Percentiles rank a stretch among this genome's conserved stretches.
Evolutionary conservation across 176 grass and related monocot species (phyloP).

Genomic region (Rhynchospora breviuscula): DNA sequence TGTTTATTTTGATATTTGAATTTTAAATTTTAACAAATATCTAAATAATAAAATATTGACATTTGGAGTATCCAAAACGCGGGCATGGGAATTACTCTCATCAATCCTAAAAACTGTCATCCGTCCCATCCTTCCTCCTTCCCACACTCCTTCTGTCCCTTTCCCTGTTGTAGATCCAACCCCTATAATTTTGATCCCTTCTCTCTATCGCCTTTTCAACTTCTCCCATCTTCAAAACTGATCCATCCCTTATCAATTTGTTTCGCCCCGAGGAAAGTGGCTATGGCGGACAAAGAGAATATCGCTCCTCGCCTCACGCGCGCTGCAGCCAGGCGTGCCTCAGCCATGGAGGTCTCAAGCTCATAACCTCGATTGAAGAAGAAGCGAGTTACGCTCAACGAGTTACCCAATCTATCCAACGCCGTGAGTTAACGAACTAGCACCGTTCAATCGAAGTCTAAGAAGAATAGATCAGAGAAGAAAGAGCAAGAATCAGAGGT

Average conservation of each 20-base stretch:
- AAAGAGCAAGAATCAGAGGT: neutral
- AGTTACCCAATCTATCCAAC: slow-evolving; percentile 54
- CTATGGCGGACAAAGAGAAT: slow-evolving; percentile 91
- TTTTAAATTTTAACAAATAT: no score
- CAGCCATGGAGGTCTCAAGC: neutral
- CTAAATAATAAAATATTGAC: no score
- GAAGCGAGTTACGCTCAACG: slow-evolving; percentile 64
- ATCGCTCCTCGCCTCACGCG: slow-evolving; percentile 48
- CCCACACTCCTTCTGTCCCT: no score
- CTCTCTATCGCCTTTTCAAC: no score
- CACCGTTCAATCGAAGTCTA: slow-evolving; percentile 13
- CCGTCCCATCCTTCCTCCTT: no score
- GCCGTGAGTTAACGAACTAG: neutral
- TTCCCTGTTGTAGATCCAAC: no score
- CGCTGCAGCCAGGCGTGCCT: slow-evolving; percentile 49
- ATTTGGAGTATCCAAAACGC: no score
- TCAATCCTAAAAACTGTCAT: no score
- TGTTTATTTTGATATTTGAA: no score
- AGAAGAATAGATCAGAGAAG: slow-evolving; percentile 23
- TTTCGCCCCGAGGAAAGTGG: neutral
- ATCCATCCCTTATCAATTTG: slow-evolving; percentile 15
- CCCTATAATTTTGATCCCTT: no score
- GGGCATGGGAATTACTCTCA: no score
- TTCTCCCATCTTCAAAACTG: neutral
- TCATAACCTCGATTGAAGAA: slow-evolving; percentile 33